Evolutionary conservation across 2,329 filamentous ascomycete genomes (phyloP).

Genomic region (Lasiodiplodia citricola): DNA sequence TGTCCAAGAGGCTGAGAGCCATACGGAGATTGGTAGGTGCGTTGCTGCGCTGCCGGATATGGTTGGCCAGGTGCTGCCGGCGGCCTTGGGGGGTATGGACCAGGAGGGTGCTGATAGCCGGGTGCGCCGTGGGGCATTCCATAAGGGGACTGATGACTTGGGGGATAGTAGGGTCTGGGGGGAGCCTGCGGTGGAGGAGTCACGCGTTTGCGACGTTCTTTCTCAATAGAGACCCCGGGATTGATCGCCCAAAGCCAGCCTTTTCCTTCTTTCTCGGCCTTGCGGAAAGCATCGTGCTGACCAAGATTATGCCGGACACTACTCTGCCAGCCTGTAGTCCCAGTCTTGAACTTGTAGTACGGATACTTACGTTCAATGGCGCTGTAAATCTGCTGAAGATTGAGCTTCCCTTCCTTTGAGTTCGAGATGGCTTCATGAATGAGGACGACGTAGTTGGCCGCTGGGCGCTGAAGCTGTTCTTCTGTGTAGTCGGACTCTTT

Average conservation of each 20-base stretch:
- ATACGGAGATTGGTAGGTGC: slow-evolving; percentile 26
- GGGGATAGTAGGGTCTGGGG: slow-evolving; percentile 23
- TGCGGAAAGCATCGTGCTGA: slow-evolving; percentile 64
- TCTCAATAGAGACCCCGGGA: slow-evolving; percentile 64
- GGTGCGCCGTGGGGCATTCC: slow-evolving; percentile 20
- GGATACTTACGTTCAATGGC: slow-evolving; percentile 68
- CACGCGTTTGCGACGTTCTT: slow-evolving; percentile 59
- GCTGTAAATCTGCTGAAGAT: slow-evolving; percentile 69
- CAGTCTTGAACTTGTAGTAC: slow-evolving; percentile 65
- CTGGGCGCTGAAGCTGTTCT: slow-evolving; percentile 74
- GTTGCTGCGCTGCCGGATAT: slow-evolving; percentile 9
- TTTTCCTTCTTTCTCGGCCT: slow-evolving; percentile 63
- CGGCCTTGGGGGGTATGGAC: slow-evolving; percentile 23
- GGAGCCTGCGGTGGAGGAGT: slow-evolving; percentile 47
- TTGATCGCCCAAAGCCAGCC: slow-evolving; percentile 69
- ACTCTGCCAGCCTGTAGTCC: slow-evolving; percentile 69
- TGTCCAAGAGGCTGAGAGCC: slow-evolving; percentile 24
- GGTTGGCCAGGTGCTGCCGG: slow-evolving; percentile 23
- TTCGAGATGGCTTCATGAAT: slow-evolving; percentile 67
- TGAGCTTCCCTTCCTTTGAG: slow-evolving; percentile 61
- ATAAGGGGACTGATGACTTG: slow-evolving; percentile 21
- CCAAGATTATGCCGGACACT: slow-evolving; percentile 70
- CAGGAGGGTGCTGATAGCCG: slow-evolving; percentile 19
- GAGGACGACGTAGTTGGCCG: slow-evolving; percentile 66
- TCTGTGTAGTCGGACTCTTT: slow-evolving; percentile 70